These are phyloP conservation scores for Myriangium duriaei DNA, from an alignment of 2,329 filamentous ascomycete species.

Conservation along the genomic window DNA sequence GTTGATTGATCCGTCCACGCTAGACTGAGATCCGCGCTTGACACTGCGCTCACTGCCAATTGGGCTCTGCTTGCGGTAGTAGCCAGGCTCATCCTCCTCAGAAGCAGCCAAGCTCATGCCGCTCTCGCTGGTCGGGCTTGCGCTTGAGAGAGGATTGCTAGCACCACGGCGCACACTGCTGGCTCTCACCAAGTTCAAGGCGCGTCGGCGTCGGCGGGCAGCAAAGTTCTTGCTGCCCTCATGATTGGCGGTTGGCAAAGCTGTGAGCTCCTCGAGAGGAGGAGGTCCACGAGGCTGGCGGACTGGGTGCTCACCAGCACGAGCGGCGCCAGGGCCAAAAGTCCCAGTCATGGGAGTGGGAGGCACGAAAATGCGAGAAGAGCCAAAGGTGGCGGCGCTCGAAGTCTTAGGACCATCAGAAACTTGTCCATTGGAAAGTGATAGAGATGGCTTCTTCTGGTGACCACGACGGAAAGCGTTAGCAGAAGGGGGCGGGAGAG, in stretches of 20 bases:
- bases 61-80: constrained; percentile 36
- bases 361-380: constrained; percentile 44
- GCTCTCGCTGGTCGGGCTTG: constrained; percentile 69
- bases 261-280: constrained; percentile 75
- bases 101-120: constrained; percentile 53
- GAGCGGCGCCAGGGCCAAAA: constrained; percentile 84
- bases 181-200: constrained; percentile 81
- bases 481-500: constrained; percentile 75
- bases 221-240: constrained; percentile 98
- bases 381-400: constrained; percentile 35
- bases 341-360: constrained; percentile 68
- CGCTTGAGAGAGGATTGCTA: constrained; percentile 49
- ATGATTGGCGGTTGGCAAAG: constrained; percentile 81
- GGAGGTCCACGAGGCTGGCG: constrained; percentile 91
- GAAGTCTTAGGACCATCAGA: constrained; percentile 60
- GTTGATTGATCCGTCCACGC: constrained; percentile 19
- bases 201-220: constrained; percentile 79
- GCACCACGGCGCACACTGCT: constrained; percentile 69
- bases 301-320: constrained; percentile 85
- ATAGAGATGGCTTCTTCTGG: constrained; percentile 72
- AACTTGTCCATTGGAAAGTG: constrained; percentile 40
- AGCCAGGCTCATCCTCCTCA: constrained; percentile 63
- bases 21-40: constrained; percentile 25
- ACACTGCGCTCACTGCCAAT: constrained; percentile 27
- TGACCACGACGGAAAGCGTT: constrained; percentile 89